Evolutionary conservation across 257 asterid genomes (phyloP), one percentile per base, ranked within the genome.

Genomic region (Salvia rosmarinus): DNA sequence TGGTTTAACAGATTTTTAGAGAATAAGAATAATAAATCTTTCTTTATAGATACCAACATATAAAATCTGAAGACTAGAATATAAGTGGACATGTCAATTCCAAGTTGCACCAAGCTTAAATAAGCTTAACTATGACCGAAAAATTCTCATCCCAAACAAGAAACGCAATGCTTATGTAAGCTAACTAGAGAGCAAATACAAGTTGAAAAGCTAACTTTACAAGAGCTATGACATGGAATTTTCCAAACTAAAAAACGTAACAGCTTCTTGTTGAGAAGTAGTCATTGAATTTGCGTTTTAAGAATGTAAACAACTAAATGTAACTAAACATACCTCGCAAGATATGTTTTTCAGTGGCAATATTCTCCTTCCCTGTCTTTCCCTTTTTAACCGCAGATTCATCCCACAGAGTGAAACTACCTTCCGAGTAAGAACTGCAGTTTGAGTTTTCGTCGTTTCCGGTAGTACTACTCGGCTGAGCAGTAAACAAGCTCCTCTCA

Each of bases 351-450:
- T 89, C 87, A 51, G 84, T 82, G 35, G 82, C 67, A 73, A 78
- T 63, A 85, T 87, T 95, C 96, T 95, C 98, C 96, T 95, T 91
- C 98, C 96, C 97, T 85, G 99, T 89, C 96, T 89, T 82, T 88
- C 97, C 99, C 97, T 78, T 89, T 52, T 79, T 86, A 51, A 67
- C 74, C 3, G 88, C 83, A 88, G 96, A 86, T 76, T 89, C 99
- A 64, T 88, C 91, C 96, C 98, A 94, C 73, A 91, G 70, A 14
- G 93, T 79, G 82, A 94, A 91, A 80, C 90, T 89, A 80, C 89
- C 79, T 62, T 91, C 96, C 0, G 90, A 39, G 75, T 86, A 83
- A 81, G 96, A 88, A 85, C 85, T 83, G 84, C 91, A 66, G 80
- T 85, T 88, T 32, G 95, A 90, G 81, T 82, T 86, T 52, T 85